Conservation (phyloP, 495 filamentous ascomycete species). For the Astrothelium macrocarpum region DNA sequence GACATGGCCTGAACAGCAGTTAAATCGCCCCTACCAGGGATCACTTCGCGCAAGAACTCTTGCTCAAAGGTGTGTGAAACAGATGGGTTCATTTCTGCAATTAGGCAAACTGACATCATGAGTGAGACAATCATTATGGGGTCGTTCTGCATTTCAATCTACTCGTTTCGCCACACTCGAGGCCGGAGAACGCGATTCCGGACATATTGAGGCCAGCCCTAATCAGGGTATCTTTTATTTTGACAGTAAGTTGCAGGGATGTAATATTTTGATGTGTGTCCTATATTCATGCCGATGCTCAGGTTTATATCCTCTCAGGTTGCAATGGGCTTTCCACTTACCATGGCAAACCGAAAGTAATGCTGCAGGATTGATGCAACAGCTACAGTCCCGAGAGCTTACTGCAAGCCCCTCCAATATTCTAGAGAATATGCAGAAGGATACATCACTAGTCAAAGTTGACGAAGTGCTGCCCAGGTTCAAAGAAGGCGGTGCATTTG, state of each 20-base stretch:
- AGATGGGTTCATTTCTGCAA: no score
- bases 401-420: neutral
- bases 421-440: neutral
- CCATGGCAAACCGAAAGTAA: conserved; percentile 47
- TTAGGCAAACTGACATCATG: no score
- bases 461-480: conserved; percentile 70
- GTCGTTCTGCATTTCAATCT: neutral
- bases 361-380: conserved; percentile 51
- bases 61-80: neutral
- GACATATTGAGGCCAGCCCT: conserved; percentile 61
- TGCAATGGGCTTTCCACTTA: conserved; percentile 55
- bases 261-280: neutral
- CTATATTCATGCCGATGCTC: neutral
- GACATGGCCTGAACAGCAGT: neutral
- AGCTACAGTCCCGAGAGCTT: conserved; percentile 30
- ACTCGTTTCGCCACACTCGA: conserved; percentile 12
- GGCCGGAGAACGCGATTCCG: conserved; percentile 48
- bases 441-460: conserved; percentile 35
- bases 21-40: neutral
- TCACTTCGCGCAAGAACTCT: neutral
- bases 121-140: no score
- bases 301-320: conserved; percentile 78
- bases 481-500: conserved; percentile 88
- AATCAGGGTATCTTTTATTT: conserved; percentile 82
- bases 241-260: conserved; percentile 60